Conservation (phyloP, 2,329 filamentous ascomycete genomes). For the Fusarium sp. region DNA sequence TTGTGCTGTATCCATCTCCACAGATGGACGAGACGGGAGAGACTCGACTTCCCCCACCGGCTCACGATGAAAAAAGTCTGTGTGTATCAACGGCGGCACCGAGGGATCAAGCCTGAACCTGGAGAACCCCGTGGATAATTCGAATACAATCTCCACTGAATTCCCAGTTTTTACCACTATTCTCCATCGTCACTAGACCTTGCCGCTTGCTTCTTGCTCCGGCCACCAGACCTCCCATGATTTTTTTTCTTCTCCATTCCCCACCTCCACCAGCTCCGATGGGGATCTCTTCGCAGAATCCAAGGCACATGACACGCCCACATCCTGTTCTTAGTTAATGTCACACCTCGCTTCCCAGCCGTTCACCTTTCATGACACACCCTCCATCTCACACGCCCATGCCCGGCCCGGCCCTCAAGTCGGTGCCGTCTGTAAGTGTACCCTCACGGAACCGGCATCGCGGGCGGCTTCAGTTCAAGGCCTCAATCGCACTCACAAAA, state of each 20-base stretch:
- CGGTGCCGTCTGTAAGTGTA: constrained; percentile 17
- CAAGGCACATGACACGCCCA: constrained; percentile 6
- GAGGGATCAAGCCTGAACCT: neutral
- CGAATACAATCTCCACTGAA: neutral
- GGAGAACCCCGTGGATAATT: constrained; percentile 1
- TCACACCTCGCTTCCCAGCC: neutral
- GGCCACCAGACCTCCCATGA: neutral
- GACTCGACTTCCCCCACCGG: constrained; percentile 13
- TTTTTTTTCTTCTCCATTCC: neutral
- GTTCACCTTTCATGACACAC: constrained; percentile 9
- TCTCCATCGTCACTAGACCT: neutral
- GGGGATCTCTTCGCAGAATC: neutral
- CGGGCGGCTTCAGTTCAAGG: constrained; percentile 6
- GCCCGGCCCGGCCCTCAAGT: constrained; percentile 33
- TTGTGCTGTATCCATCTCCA: neutral
- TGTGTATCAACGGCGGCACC: constrained; percentile 4
- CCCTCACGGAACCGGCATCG: constrained; percentile 22
- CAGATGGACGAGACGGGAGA: neutral
- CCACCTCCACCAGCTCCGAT: constrained; percentile 14
- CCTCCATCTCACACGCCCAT: constrained; percentile 28
- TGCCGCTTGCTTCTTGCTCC: neutral
- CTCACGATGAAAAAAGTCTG: constrained; percentile 1
- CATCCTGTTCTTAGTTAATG: neutral
- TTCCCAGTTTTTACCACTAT: neutral
- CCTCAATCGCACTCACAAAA: neutral